phyloP scores from a whole-genome alignment of 345 rosid genomes.

The Hibiscus tridactylites region DNA sequence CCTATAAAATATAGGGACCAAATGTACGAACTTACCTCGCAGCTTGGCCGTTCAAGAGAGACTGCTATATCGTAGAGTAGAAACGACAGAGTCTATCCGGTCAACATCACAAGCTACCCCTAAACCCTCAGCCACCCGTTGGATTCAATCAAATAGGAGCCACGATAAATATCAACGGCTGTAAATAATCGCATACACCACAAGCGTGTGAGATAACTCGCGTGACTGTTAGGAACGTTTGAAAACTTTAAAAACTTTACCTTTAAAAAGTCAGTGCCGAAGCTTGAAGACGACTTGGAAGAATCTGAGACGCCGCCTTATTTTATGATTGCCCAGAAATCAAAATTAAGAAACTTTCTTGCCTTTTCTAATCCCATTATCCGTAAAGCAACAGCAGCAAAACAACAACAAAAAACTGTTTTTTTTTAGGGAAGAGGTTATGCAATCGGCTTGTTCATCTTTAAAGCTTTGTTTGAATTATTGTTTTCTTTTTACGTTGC shows the following conservation, averaged over 20 bases:
- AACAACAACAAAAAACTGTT: neutral
- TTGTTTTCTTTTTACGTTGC: slow-evolving; percentile 21
- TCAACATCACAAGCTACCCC: neutral
- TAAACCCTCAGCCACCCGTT: neutral
- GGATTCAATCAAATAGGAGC: neutral
- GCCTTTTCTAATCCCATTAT: neutral
- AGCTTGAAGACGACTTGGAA: neutral
- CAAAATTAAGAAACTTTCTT: neutral
- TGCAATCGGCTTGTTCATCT: slow-evolving; percentile 14
- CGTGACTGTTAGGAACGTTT: neutral
- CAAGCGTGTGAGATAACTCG: neutral
- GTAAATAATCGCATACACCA: neutral
- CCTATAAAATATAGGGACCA: no score
- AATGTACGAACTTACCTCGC: neutral
- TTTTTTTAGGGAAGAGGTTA: neutral
- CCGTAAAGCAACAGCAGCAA: neutral
- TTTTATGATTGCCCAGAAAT: neutral
- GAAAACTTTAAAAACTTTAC: neutral
- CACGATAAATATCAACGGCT: neutral
- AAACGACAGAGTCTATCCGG: neutral
- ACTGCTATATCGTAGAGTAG: neutral
- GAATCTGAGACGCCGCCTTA: no score
- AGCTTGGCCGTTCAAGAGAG: neutral
- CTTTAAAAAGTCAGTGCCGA: neutral
- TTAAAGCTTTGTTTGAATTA: slow-evolving; percentile 12